phyloP scores from a whole-genome alignment of 129 eudicot species.

The Centella asiatica region DNA sequence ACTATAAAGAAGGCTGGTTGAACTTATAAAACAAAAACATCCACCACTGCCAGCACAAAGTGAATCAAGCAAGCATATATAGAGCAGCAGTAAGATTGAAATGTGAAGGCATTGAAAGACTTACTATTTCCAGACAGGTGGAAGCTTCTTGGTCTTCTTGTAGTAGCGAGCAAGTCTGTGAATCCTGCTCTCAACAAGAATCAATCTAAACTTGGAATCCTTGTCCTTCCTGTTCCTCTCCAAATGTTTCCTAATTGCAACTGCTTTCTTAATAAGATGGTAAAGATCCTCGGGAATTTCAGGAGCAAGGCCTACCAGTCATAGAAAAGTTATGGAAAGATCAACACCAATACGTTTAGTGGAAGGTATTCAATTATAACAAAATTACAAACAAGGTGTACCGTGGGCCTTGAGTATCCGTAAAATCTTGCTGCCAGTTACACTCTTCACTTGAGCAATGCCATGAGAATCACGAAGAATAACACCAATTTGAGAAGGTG shows the following conservation, averaged over 20 bases:
- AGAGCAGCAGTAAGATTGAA: neutral
- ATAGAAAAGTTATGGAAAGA: neutral
- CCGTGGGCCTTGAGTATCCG: slow-evolving; percentile 44
- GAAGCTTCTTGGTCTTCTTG: slow-evolving; percentile 52
- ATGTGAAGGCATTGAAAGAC: neutral
- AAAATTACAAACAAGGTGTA: neutral
- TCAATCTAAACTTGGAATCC: slow-evolving; percentile 39
- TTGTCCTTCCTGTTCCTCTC: slow-evolving; percentile 51
- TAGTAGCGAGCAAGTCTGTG: slow-evolving; percentile 49
- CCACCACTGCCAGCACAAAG: neutral
- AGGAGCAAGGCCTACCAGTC: slow-evolving; percentile 34
- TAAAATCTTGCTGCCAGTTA: slow-evolving; percentile 43
- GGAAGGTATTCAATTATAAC: neutral
- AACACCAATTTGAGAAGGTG: slow-evolving; percentile 46
- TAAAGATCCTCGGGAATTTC: slow-evolving; percentile 43
- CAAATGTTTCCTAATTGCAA: slow-evolving; percentile 43
- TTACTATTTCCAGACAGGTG: slow-evolving; percentile 48
- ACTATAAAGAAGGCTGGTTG: no score
- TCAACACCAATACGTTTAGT: neutral
- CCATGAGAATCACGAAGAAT: slow-evolving; percentile 51
- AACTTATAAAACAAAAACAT: neutral
- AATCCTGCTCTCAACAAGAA: slow-evolving; percentile 44
- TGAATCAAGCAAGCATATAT: neutral
- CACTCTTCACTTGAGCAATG: slow-evolving; percentile 43
- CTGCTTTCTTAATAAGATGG: slow-evolving; percentile 46